Percentiles rank a stretch among this genome's conserved stretches.
Conservation (phyloP, 2,329 filamentous ascomycete genomes). For the Alternaria sp. region DNA sequence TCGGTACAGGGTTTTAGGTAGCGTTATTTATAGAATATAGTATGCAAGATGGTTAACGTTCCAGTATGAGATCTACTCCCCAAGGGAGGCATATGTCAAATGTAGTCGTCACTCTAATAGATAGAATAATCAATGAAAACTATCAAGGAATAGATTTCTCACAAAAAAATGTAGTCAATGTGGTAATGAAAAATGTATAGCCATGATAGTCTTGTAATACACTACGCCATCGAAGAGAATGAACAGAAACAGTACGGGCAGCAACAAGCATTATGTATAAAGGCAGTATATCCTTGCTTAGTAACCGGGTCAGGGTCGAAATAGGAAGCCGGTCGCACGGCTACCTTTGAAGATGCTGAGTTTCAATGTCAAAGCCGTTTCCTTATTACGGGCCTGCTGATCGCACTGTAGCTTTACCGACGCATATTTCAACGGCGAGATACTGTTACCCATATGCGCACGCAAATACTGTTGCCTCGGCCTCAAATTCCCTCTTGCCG, state of each 20-base stretch:
- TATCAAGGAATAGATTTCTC: neutral
- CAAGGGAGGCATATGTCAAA: too few species aligned
- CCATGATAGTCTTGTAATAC: neutral
- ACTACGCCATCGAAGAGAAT: neutral
- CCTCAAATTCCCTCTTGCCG: too few species aligned
- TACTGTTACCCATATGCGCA: too few species aligned
- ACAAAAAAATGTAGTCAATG: neutral
- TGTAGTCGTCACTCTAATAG: neutral
- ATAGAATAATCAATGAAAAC: neutral
- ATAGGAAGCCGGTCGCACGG: too few species aligned
- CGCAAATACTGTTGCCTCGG: neutral
- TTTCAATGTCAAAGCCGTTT: neutral
- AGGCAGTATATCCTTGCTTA: too few species aligned
- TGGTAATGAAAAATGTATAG: neutral
- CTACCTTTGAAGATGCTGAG: neutral
- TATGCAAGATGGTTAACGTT: too few species aligned
- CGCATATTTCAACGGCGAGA: neutral
- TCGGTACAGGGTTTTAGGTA: too few species aligned
- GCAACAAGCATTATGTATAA: too few species aligned
- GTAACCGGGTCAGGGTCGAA: too few species aligned
- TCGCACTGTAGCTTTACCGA: neutral
- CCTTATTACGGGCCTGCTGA: neutral
- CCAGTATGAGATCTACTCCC: too few species aligned
- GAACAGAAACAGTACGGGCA: too few species aligned
- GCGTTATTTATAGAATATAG: too few species aligned